Conservation (phyloP, 164 flowering plant genomes). For the Tetracentron sinense region DNA sequence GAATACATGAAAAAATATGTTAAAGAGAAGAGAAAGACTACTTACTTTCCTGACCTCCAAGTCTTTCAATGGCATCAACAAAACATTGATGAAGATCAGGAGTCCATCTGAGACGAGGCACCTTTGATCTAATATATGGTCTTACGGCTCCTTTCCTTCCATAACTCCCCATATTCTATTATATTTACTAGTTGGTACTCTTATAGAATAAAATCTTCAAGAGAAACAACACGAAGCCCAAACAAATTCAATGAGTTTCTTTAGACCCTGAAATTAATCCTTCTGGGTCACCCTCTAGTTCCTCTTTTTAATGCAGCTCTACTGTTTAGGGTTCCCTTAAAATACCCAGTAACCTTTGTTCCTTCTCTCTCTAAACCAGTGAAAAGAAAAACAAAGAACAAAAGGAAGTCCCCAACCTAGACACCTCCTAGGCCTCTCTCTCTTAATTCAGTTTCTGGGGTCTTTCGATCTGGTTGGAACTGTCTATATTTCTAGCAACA, state of each 20-base stretch:
- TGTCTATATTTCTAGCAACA: conserved; percentile 19
- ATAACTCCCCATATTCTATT: conserved; percentile 45
- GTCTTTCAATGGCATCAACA: conserved; percentile 72
- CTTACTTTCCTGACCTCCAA: conserved; percentile 87
- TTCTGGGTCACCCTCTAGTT: background rate
- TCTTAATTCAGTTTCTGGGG: too few relatives aligned
- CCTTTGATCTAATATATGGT: conserved; percentile 72
- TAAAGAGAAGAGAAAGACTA: background rate
- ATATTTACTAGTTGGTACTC: background rate
- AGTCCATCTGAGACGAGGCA: conserved; percentile 83
- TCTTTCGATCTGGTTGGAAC: conserved; percentile 13
- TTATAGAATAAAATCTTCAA: too few relatives aligned
- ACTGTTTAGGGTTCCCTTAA: background rate
- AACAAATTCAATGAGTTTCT: background rate
- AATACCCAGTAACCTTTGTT: background rate
- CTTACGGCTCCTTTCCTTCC: conserved; percentile 67
- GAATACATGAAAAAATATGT: too few relatives aligned
- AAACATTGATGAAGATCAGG: conserved; percentile 83
- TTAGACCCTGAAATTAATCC: background rate
- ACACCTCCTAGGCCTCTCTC: too few relatives aligned
- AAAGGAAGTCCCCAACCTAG: too few relatives aligned
- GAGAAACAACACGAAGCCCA: too few relatives aligned
- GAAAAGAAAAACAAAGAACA: too few relatives aligned
- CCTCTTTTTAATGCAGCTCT: too few relatives aligned
- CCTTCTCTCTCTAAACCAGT: background rate